These are phyloP conservation scores for Alternaria burnsii DNA, from an alignment of 2,329 filamentous ascomycete genomes.

Conservation along the genomic window DNA sequence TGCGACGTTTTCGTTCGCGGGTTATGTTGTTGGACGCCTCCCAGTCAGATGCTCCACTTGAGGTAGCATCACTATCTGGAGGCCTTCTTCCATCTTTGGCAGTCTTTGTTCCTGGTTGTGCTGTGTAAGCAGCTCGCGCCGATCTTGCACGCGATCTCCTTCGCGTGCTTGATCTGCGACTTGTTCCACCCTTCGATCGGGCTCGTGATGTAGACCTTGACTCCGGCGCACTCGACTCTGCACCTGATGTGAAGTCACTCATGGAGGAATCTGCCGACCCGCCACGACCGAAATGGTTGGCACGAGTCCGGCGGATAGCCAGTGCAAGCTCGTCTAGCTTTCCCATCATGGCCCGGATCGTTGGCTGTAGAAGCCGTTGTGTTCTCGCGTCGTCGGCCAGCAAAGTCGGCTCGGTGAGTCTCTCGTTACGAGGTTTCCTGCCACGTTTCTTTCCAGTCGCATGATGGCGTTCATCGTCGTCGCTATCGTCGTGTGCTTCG, in stretches of 20 bases:
- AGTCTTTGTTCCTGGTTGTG: background rate
- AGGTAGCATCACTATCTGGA: slow-evolving; percentile 22
- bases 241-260: slow-evolving; percentile 41
- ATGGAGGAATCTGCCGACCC: slow-evolving; percentile 38
- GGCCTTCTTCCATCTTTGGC: background rate
- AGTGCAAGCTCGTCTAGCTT: slow-evolving; percentile 74
- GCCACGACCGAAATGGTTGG: slow-evolving; percentile 55
- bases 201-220: slow-evolving; percentile 26
- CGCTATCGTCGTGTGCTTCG: background rate
- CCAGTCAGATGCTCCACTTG: slow-evolving; percentile 47
- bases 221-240: slow-evolving; percentile 28
- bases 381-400: slow-evolving; percentile 77
- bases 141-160: slow-evolving; percentile 25
- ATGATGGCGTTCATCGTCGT: slow-evolving; percentile 1
- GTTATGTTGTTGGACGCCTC: slow-evolving; percentile 1
- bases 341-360: slow-evolving; percentile 73
- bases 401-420: slow-evolving; percentile 59
- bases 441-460: slow-evolving; percentile 15
- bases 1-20: slow-evolving; percentile 21
- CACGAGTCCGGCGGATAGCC: slow-evolving; percentile 73
- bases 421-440: slow-evolving; percentile 18
- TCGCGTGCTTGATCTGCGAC: slow-evolving; percentile 16
- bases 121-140: background rate
- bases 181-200: slow-evolving; percentile 19
- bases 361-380: slow-evolving; percentile 69